Evolutionary conservation across 768 basidiomycete species (phyloP), one percentile per base, ranked within the genome.

Genomic region (Lentinus brumalis): DNA sequence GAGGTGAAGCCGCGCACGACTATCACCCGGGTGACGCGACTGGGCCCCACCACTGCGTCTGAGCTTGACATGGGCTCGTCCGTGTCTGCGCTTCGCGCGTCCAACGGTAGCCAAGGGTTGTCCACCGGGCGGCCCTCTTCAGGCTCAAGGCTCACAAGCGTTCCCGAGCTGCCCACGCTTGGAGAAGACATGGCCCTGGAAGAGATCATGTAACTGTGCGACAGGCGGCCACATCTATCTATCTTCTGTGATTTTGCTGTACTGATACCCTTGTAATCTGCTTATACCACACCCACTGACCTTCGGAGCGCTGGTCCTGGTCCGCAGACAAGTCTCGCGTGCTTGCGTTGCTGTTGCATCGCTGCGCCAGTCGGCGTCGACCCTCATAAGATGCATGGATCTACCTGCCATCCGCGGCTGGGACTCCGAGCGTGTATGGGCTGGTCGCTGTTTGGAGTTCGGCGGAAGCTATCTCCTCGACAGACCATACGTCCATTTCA

Each of bases 1-100:
- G 72, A 74, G 7, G 35, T 51, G 11, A 74, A 74, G 52, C 70
- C 74, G 18, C 69, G 73, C 40, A 73, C 74, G n/a, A 65, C 59
- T 18, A 68, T 75, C 38, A 76, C 73, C 2, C 66, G 76, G n/a
- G 69, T 77, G 14, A 57, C 60, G 10, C 68, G 76, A 14, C 50
- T 67, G 38, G 21, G 21, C 21, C 73, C 76, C 50, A 3, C 56
- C 16, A 29, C 39, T 44, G 30, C 39, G 5, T 47, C 47, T 53
- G 51, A 50, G 31, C 16, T 18, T 30, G 38, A 54, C 53, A 50
- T 39, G 29, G 39, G 44, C 50, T 26, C 50, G 50, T 56, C 55
- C n/a, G 12, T 52, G 10, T 29, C 50, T 12, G 16, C 52, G 14
- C 1, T 29, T 12, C 10, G 35, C 0, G 12, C n/a, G 11, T 15